These are phyloP conservation scores for Sporothrix euskadiensis DNA, from an alignment of 2,329 filamentous ascomycete species.

Conservation along the genomic window DNA sequence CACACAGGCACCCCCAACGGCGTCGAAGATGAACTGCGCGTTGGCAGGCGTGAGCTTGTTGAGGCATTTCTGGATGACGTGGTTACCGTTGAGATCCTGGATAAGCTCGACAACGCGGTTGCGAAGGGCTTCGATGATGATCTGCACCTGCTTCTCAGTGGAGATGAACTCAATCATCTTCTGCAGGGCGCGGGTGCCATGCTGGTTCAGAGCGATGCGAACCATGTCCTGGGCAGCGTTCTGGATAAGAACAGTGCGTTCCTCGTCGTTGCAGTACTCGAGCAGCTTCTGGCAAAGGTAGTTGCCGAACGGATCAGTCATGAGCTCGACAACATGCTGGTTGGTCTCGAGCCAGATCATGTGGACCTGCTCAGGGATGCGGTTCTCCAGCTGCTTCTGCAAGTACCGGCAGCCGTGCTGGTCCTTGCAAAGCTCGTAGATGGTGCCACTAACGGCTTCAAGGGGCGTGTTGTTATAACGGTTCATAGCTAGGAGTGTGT, in stretches of 20 bases:
- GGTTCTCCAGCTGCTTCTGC: conserved; percentile 95
- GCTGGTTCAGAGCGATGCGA: conserved; percentile 92
- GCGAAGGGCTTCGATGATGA: conserved; percentile 82
- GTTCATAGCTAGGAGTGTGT: conserved; percentile 58
- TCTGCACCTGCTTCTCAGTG: conserved; percentile 78
- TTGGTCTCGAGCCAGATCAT: conserved; percentile 95
- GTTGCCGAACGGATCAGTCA: conserved; percentile 99
- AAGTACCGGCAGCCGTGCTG: conserved; percentile 96
- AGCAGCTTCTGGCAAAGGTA: conserved; percentile 98
- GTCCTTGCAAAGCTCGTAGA: conserved; percentile 92
- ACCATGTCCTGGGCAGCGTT: conserved; percentile 87
- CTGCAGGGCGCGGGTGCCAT: conserved; percentile 92
- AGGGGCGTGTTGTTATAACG: conserved; percentile 82
- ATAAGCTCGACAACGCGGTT: conserved; percentile 89
- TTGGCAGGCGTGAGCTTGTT: conserved; percentile 85
- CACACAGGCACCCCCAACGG: conserved; percentile 82
- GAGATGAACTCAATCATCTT: conserved; percentile 99
- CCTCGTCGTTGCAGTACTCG: conserved; percentile 91
- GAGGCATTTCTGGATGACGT: conserved; percentile 98
- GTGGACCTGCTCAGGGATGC: conserved; percentile 77
- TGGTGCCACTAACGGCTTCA: conserved; percentile 76
- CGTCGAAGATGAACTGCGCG: conserved; percentile 95
- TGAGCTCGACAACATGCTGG: conserved; percentile 90
- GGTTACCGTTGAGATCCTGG: conserved; percentile 96
- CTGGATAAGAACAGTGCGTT: conserved; percentile 88